Evolutionary conservation across 345 rosid genomes (phyloP).

Genomic region (Euphorbia lathyris): DNA sequence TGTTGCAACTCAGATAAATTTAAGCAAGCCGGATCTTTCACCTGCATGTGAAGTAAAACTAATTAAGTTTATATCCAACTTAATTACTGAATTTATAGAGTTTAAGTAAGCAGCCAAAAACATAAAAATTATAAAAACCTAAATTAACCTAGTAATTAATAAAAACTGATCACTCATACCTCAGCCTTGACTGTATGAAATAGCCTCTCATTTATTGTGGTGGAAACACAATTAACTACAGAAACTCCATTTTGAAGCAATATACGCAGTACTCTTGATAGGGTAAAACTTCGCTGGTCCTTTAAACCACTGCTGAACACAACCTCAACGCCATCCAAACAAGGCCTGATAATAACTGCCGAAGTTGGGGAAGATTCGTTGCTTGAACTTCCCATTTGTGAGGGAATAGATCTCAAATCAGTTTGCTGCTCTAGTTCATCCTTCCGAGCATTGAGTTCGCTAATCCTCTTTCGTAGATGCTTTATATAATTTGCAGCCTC

Average conservation of each 20-base stretch:
- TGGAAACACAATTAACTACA: constrained; percentile 47
- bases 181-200: constrained; percentile 51
- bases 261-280: constrained; percentile 49
- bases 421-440: constrained; percentile 37
- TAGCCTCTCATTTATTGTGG: constrained; percentile 41
- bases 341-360: constrained; percentile 38
- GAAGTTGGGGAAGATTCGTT: not conserved
- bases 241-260: constrained; percentile 47
- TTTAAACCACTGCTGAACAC: constrained; percentile 31
- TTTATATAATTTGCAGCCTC: constrained; percentile 73
- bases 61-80: not conserved
- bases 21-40: constrained; percentile 35
- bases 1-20: constrained; percentile 28
- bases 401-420: constrained; percentile 13
- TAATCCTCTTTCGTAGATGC: constrained; percentile 41
- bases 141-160: not conserved
- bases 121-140: not conserved
- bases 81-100: not conserved
- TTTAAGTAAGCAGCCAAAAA: not conserved
- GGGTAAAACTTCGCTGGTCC: constrained; percentile 27
- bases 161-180: constrained; percentile 29
- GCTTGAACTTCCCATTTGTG: constrained; percentile 14
- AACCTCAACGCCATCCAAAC: constrained; percentile 52
- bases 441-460: constrained; percentile 39
- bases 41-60: constrained; percentile 33